Conservation (phyloP, 441 rosid genomes). For the Arabidopsis hybrid region DNA sequence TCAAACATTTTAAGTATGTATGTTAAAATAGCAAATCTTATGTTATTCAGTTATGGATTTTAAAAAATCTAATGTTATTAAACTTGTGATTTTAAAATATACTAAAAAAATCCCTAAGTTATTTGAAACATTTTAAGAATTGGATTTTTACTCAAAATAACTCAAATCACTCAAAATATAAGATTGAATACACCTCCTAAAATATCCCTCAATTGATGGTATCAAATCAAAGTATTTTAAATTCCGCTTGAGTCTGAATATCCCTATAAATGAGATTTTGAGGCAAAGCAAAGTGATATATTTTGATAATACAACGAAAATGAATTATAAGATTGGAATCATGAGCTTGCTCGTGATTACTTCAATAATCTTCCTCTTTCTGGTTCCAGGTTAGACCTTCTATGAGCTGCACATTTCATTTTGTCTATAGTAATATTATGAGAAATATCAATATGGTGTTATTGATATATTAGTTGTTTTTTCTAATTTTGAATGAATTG, state of each 20-base stretch:
- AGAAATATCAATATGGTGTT: neutral
- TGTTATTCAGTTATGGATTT: too few species aligned
- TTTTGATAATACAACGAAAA: neutral
- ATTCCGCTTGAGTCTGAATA: neutral
- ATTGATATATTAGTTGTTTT: neutral
- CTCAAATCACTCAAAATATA: too few species aligned
- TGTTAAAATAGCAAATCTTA: too few species aligned
- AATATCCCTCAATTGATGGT: too few species aligned
- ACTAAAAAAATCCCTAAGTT: too few species aligned
- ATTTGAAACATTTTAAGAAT: too few species aligned
- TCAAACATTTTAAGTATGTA: too few species aligned
- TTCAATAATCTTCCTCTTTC: constrained; percentile 6
- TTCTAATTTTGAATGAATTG: neutral
- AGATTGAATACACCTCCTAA: too few species aligned
- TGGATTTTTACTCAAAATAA: too few species aligned
- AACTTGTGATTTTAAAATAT: too few species aligned
- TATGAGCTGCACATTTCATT: neutral
- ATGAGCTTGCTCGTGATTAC: constrained; percentile 20
- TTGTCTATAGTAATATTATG: neutral
- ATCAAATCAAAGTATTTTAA: neutral
- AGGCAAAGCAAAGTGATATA: neutral
- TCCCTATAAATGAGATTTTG: neutral
- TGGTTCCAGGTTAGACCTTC: constrained; percentile 9
- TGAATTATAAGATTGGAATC: constrained; percentile 30
- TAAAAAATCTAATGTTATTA: too few species aligned